Evolutionary conservation across 257 asterid genomes (phyloP), one percentile per base, ranked within the genome.

Genomic region (Solanum pennellii): DNA sequence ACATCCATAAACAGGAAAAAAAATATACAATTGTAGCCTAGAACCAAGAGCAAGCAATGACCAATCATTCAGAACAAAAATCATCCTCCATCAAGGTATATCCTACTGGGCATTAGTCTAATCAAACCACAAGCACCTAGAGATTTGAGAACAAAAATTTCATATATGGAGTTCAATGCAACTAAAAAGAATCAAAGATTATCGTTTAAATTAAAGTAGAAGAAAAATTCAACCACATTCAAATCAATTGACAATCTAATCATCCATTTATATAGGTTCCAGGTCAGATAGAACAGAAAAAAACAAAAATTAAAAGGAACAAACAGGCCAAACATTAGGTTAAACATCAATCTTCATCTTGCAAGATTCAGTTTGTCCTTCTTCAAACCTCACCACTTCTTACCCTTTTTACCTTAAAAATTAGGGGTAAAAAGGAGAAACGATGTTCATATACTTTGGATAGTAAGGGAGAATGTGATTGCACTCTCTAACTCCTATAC

Each of bases 401-500:
- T 47, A 62, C 44, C 13, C 31, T 15, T 42, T 49, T 29, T 8
- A 5, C 68, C 39, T 47, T 47, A 80, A 16, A 80, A 6, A 27
- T 16, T 27, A 79, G 8, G 25, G 69, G 69, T 18, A 47, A 80
- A 49, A 49, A 49, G 68, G 31, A 29, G 85, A 80, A 65, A 29
- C 85, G 12, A 25, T 29, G 44, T 5, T 60, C 41, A 80, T 29
- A 10, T 29, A 49, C 42, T 80, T 45, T 80, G 44, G 85, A 47
- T 80, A 47, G 69, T 29, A 31, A 47, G 42, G 18, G 60, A 47
- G 49, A 80, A 37, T 29, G 44, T 49, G 69, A 47, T 18, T 29
- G 85, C 85, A 47, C 56, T 47, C 21, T 10, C 69, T 31, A 15
- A 21, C 33, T 79, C 42, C 65, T 27, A 5, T 45, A 93, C 99